Evolutionary conservation across 1,139 yeast genomes (phyloP), one percentile per base, ranked within the genome.

Genomic region (Geotrichum histeridarum): DNA sequence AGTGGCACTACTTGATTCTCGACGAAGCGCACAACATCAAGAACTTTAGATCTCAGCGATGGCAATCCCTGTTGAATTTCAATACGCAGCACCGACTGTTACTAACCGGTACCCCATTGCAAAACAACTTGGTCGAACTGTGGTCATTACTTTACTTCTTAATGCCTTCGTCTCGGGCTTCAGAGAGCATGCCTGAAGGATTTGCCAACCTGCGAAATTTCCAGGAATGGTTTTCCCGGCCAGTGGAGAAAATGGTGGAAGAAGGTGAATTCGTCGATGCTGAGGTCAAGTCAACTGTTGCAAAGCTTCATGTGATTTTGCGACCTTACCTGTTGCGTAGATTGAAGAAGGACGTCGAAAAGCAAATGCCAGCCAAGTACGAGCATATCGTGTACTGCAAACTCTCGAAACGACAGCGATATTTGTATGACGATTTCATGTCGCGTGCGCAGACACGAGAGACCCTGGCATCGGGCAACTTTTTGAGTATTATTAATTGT

Each of bases 21-120:
- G 99, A 94, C 72, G 99, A 94, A 68, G 99, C 99, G 0, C 99
- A 94, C 69, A 94, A 94, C 64, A 94, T 94, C 71, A 94, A 94
- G 69, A 94, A 94, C 64, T 93, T 93, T 73, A 77, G 96, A 62
- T 93, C 98, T 0, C 94, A 93, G 55, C 80, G 99, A 63, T 93
- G 99, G 99, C 94, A 87, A 72, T 95, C 99, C 0, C 74, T 94
- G 54, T 76, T 94, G 60, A 94, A 94, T 68, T 94, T 94, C 73
- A 94, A 91, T 64, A 87, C 98, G 0, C 93, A 86, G 64, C 81
- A 94, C 67, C 79, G 99, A 60, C 73, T 94, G 50, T 73, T 94
- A 57, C 75, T 94, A 52, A 94, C 99, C 0, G 99, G 99, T 75
- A 91, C 98, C 0, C 98, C 98, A 0, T 74, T 91, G 54, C 98